Conservation (phyloP, 2,329 filamentous ascomycete species). For the Xylaria sp. region DNA sequence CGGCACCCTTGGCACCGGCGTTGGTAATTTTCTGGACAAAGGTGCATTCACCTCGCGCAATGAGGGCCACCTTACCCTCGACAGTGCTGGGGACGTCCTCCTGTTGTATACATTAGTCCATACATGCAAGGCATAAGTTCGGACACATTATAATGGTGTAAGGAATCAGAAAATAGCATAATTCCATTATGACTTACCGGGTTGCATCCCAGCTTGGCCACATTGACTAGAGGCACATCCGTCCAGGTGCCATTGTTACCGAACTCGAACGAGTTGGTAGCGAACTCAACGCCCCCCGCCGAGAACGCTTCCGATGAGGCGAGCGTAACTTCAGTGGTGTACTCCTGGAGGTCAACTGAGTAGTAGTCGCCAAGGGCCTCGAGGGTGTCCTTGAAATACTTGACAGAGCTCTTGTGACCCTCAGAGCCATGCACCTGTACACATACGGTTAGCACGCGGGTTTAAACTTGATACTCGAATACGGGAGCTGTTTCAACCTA, state of each 20-base stretch:
- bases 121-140: not conserved
- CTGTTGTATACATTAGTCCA: constrained; percentile 19
- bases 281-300: constrained; percentile 32
- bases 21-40: constrained; percentile 61
- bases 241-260: constrained; percentile 43
- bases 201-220: constrained; percentile 57
- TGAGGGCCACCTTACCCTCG: constrained; percentile 58
- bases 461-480: not conserved
- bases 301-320: constrained; percentile 29
- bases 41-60: constrained; percentile 60
- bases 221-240: constrained; percentile 48
- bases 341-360: constrained; percentile 40
- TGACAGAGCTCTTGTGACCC: constrained; percentile 44
- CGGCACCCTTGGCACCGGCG: constrained; percentile 60
- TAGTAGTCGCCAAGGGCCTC: constrained; percentile 43
- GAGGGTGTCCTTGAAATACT: constrained; percentile 45
- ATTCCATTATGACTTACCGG: constrained; percentile 32
- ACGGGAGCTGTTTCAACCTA: constrained; percentile 24
- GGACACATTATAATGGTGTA: not conserved
- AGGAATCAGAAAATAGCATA: not conserved
- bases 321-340: constrained; percentile 36
- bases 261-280: constrained; percentile 47
- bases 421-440: constrained; percentile 42
- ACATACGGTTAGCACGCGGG: not conserved
- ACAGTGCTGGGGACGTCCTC: constrained; percentile 56